phyloP scores from a whole-genome alignment of 139 green algal genomes.

The Axilococcus clingmanii region DNA sequence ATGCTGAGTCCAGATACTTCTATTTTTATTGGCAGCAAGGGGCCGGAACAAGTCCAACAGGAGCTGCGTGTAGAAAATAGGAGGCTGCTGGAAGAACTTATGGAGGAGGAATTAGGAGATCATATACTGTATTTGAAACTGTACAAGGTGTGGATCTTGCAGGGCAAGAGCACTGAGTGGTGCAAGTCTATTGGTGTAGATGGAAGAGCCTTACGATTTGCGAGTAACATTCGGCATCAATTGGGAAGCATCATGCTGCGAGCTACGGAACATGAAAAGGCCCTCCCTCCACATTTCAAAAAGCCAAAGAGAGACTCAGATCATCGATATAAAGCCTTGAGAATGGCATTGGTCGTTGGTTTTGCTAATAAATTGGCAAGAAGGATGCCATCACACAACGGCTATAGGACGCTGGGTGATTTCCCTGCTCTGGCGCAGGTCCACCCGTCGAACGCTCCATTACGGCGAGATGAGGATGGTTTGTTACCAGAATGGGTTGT shows the following conservation, averaged over 20 bases:
- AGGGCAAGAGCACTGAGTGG: conserved; percentile 32
- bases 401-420: conserved; percentile 71
- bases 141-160: conserved; percentile 59
- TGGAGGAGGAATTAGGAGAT: conserved; percentile 64
- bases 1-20: conserved; percentile 74
- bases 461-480: conserved; percentile 72
- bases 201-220: conserved; percentile 71
- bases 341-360: conserved; percentile 58
- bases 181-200: conserved; percentile 50
- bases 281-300: background rate
- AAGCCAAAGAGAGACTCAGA: background rate
- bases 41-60: background rate
- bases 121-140: conserved; percentile 78
- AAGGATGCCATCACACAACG: conserved; percentile 77
- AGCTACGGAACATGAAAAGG: background rate
- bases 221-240: conserved; percentile 72
- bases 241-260: conserved; percentile 42
- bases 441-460: conserved; percentile 50
- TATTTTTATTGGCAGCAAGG: background rate
- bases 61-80: conserved; percentile 5
- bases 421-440: conserved; percentile 31
- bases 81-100: conserved; percentile 27
- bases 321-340: too few species aligned
- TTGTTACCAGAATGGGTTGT: conserved; percentile 89
- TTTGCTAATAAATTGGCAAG: conserved; percentile 77